Evolutionary conservation across 1,284 basidiomycete genomes (phyloP), one percentile per base, ranked within the genome.

Genomic region (Ustilago nuda): DNA sequence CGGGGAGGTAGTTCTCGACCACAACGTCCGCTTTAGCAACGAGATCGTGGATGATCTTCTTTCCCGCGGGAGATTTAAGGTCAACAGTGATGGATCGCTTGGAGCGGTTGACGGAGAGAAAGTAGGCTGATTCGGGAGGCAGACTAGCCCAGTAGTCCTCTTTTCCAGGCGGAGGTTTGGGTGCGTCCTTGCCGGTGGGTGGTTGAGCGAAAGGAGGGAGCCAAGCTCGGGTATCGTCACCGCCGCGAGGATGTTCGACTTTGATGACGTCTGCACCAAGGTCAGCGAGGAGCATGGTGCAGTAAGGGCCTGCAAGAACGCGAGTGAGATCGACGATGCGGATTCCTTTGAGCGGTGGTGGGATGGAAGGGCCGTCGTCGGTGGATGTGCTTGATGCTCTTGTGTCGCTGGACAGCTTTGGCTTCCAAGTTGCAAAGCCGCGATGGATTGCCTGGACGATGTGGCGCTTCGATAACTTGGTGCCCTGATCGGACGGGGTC

Each of bases 111-210:
- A 90, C 91, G 2, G 92, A 90, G 15, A 98, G 89, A 84, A 97
- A 98, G 86, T 98, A 98, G 0, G 95, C 94, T 3, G 93, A 93
- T 86, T 98, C 95, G 9, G 94, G 90, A 4, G 94, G 94, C 0
- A 94, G 88, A 13, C 76, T 72, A 32, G 73, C 75, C 86, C 86
- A 87, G 56, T 85, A 82, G 82, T 94, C 90, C 8, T 89, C 85
- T 1, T 91, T 86, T 65, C 89, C 89, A 30, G 85, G 73, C 33
- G 58, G 76, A 13, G 55, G 72, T 41, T 72, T 74, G 3, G 46
- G 59, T 8, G 73, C 73, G 15, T 76, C 61, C 33, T 71, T 72
- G 43, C 68, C 73, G 8, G 65, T 71, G 3, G 70, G 63, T 3
- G 76, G 72, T 50, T 56, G 4, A 30, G 78, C 73, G 27, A 78